Base-by-base conservation (phyloP, 805 yeast genomes). In the Yarrowia divulgata region DNA sequence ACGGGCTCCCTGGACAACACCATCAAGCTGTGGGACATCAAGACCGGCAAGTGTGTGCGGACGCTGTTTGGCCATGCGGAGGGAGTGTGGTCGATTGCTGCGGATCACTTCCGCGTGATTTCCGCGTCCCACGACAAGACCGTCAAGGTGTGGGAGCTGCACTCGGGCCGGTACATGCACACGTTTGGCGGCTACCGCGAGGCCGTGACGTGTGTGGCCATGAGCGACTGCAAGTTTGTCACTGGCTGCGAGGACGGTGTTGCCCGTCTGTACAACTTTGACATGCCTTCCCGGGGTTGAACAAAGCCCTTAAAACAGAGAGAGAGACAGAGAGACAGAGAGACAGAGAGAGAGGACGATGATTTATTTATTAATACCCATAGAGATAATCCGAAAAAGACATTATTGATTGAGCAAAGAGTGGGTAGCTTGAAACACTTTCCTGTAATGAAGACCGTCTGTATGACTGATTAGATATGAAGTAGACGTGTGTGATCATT, bases 21-120 rank as follows among this genome's bases (percentile, higher is more conserved):
- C 8, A 92, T 93, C 77, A 92, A 93, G 77, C 78, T 94, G 60
- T 93, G 98, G 98, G 96, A 92, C 73, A 89, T 93, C 39, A 83
- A 82, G 71, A 87, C 95, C 0, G 97, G 98, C 3, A 86, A 87
- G 77, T 94, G 98, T 76, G 86, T 93, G 12, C 84, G 97, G 70
- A 95, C 99, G 0, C 94, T 95, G 78, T 95, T 94, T 81, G 99
- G 99, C 2, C 99, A 95, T 77, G 92, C 94, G 68, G 98, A 95
- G 79, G 99, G 99, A 29, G 97, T 95, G 19, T 94, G 98, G 98
- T 92, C 94, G 52, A 90, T 95, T 69, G 92, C 95, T 18, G 97
- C 98, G 0, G 98, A 95, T 80, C 93, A 93, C 48, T 95, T 95
- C 83, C 85, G 99, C 73, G 90, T 95, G 55, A 90, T 94, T 12